These are phyloP conservation scores for Monoraphidium neglectum DNA, from an alignment of 139 green algal genomes.

Conservation along the genomic window DNA sequence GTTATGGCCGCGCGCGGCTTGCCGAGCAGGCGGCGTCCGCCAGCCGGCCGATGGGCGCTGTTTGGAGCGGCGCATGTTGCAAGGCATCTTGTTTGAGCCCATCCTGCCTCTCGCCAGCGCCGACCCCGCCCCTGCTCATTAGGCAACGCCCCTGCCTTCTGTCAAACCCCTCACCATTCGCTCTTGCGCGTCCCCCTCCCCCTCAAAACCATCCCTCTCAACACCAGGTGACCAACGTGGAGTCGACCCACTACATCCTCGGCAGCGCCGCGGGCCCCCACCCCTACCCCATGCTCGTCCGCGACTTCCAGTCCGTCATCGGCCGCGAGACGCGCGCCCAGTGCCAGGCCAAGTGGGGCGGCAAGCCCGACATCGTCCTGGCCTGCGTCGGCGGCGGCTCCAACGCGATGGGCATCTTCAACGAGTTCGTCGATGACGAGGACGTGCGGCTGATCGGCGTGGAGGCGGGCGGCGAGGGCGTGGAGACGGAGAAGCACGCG, in stretches of 20 bases:
- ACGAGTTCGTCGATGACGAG: slow-evolving; percentile 96
- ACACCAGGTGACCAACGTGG: slow-evolving; percentile 95
- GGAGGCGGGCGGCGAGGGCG: slow-evolving; percentile 85
- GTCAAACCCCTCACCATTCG: no score
- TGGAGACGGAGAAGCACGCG: slow-evolving; percentile 94
- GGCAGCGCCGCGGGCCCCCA: slow-evolving; percentile 95
- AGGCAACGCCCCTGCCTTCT: no score
- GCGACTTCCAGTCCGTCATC: slow-evolving; percentile 97
- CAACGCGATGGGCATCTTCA: slow-evolving; percentile 99
- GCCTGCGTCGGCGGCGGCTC: slow-evolving; percentile 97
- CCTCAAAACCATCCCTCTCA: background rate
- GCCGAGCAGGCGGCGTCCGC: no score
- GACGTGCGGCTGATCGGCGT: slow-evolving; percentile 77
- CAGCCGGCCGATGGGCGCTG: no score
- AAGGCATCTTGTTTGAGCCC: no score
- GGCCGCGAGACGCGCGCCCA: slow-evolving; percentile 82
- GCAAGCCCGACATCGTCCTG: slow-evolving; percentile 92
- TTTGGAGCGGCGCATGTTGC: no score
- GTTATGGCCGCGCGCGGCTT: no score
- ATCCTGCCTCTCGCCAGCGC: no score
- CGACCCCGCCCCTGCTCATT: no score
- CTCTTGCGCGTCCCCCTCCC: no score
- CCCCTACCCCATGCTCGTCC: slow-evolving; percentile 99
- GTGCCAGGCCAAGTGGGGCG: slow-evolving; percentile 83
- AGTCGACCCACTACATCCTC: slow-evolving; percentile 99